Evolutionary conservation across 352 stramenopile genomes (phyloP).

Genomic region (Halophytophthora polymorphica): DNA sequence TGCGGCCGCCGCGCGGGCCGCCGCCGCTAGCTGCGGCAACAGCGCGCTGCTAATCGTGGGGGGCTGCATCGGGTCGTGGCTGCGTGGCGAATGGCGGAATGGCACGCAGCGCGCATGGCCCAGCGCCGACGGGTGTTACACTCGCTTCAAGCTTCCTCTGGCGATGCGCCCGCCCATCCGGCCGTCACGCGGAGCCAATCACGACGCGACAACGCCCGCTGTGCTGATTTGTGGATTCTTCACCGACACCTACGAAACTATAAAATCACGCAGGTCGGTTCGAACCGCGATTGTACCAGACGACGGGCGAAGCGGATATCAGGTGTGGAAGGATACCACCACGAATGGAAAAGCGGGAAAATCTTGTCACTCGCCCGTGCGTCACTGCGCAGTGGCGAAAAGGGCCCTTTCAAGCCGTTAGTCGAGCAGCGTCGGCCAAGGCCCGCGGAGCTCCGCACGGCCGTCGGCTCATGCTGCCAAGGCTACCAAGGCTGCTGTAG

Average conservation of each 20-base stretch:
- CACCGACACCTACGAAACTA: conserved; percentile 14
- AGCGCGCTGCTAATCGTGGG: conserved; percentile 10
- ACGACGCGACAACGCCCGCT: conserved; percentile 23
- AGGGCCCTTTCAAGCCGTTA: not conserved
- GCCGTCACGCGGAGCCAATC: not conserved
- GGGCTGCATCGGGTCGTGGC: conserved; percentile 1
- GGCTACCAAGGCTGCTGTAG: no score
- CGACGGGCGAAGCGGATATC: no score
- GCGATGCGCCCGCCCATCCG: conserved; percentile 11
- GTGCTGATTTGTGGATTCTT: conserved; percentile 22
- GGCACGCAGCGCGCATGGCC: conserved; percentile 6
- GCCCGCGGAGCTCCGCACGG: no score
- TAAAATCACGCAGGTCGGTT: not conserved
- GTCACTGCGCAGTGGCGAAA: conserved; percentile 12
- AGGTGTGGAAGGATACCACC: no score
- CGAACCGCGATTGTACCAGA: not conserved
- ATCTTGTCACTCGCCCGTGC: conserved; percentile 4
- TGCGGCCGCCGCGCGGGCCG: not conserved
- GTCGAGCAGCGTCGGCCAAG: not conserved
- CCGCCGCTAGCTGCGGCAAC: not conserved
- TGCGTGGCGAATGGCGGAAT: conserved; percentile 26
- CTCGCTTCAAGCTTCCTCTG: conserved; percentile 24
- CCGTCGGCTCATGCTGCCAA: no score
- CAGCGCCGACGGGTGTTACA: conserved; percentile 28
- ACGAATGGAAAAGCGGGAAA: not conserved